Evolutionary conservation across 441 rosid species (phyloP).

Genomic region (Gossypium laxum): DNA sequence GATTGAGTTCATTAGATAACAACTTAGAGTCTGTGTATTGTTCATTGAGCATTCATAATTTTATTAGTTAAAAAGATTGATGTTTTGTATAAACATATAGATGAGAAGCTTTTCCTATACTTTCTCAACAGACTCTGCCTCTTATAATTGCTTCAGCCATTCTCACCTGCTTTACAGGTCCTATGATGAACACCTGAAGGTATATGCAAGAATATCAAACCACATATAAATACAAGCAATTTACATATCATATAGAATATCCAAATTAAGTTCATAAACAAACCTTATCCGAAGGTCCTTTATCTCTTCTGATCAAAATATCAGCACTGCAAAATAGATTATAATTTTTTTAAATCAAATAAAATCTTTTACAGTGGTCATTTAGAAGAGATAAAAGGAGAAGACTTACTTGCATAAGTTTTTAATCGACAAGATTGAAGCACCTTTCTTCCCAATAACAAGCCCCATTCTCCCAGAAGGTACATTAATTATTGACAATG

Average conservation of each 20-base stretch:
- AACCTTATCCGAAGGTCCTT: slow-evolving; percentile 84
- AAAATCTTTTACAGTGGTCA: neutral
- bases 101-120: neutral
- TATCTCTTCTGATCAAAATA: slow-evolving; percentile 64
- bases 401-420: slow-evolving; percentile 62
- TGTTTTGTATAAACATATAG: neutral
- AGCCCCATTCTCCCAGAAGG: slow-evolving; percentile 84
- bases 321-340: slow-evolving; percentile 46
- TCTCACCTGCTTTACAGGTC: slow-evolving; percentile 71
- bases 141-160: slow-evolving; percentile 84
- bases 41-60: too few relatives aligned
- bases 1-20: too few relatives aligned
- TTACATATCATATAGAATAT: neutral
- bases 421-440: slow-evolving; percentile 66
- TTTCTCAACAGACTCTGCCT: slow-evolving; percentile 42
- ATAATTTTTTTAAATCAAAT: neutral
- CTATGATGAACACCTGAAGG: slow-evolving; percentile 62
- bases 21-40: too few relatives aligned
- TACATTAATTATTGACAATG: slow-evolving; percentile 63
- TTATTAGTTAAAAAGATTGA: neutral
- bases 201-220: neutral
- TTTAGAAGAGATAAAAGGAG: neutral
- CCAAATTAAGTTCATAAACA: slow-evolving; percentile 8
- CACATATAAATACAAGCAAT: neutral
- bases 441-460: slow-evolving; percentile 72